phyloP scores from a whole-genome alignment of 768 basidiomycete species.

The Suillus placidus region DNA sequence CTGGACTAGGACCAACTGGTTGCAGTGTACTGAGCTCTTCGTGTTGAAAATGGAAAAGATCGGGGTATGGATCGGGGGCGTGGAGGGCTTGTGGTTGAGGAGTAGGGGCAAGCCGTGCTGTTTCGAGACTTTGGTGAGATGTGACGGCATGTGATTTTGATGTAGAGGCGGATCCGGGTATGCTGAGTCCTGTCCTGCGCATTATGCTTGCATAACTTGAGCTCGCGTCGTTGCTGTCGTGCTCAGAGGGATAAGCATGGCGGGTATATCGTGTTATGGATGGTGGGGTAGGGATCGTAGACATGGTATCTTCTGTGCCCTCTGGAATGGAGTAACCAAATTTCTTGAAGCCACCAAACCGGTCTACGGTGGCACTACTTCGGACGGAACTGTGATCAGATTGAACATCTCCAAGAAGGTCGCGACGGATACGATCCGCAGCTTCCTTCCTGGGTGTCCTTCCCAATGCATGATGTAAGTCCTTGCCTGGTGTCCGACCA shows the following conservation, averaged over 20 bases:
- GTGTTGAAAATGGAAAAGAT: slow-evolving; percentile 30
- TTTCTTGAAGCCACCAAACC: slow-evolving; percentile 28
- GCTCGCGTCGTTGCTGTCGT: slow-evolving; percentile 53
- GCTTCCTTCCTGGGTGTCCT: slow-evolving; percentile 77
- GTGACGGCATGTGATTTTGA: slow-evolving; percentile 18
- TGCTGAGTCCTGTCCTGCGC: slow-evolving; percentile 55
- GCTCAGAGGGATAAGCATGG: slow-evolving; percentile 36
- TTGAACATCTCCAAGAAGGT: slow-evolving; percentile 61
- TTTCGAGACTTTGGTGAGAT: slow-evolving; percentile 13
- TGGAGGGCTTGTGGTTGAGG: slow-evolving; percentile 14
- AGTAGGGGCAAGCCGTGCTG: slow-evolving; percentile 5
- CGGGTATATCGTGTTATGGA: slow-evolving; percentile 70
- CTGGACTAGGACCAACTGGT: slow-evolving; percentile 25
- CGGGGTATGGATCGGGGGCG: slow-evolving; percentile 29
- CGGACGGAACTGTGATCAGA: slow-evolving; percentile 30
- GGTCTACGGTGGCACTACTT: slow-evolving; percentile 17
- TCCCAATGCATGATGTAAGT: slow-evolving; percentile 44
- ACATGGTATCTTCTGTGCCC: slow-evolving; percentile 60
- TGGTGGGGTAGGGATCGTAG: slow-evolving; percentile 69
- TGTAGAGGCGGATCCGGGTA: slow-evolving; percentile 36
- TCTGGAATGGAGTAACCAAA: slow-evolving; percentile 27
- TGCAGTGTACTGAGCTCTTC: slow-evolving; percentile 25
- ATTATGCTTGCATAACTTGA: slow-evolving; percentile 73
- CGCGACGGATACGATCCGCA: slow-evolving; percentile 65
- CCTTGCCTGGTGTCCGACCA: slow-evolving; percentile 70